These are phyloP conservation scores for Dianthus caryophyllus DNA, from an alignment of 148 eudicot species.

Conservation along the genomic window DNA sequence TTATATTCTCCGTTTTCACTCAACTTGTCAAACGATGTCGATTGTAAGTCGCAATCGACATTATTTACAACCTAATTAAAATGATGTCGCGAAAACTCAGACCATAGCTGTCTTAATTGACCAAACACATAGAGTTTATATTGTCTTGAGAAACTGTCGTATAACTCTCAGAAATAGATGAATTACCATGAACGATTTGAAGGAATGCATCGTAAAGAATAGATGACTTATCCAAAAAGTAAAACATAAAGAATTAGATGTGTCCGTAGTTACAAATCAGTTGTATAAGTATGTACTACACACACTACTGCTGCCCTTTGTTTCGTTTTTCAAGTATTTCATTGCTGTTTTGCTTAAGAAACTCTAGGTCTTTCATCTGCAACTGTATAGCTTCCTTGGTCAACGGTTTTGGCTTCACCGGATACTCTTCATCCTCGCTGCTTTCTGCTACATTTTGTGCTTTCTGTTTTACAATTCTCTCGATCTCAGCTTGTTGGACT, in stretches of 20 bases:
- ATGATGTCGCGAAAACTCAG: not conserved
- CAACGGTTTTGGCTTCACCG: conserved; percentile 58
- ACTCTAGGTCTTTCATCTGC: conserved; percentile 91
- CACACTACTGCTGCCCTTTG: not conserved
- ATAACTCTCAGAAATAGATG: not conserved
- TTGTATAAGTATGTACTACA: too few relatives aligned
- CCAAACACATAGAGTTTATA: not conserved
- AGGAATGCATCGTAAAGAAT: too few relatives aligned
- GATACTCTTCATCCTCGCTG: conserved; percentile 34
- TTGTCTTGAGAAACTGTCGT: not conserved
- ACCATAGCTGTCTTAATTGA: too few relatives aligned
- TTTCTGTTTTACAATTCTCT: conserved; percentile 54
- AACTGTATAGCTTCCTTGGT: conserved; percentile 81
- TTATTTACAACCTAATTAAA: not conserved
- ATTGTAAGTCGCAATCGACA: too few relatives aligned
- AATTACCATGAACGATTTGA: too few relatives aligned
- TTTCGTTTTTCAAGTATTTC: conserved; percentile 24
- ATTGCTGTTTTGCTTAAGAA: conserved; percentile 58
- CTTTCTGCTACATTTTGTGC: conserved; percentile 49
- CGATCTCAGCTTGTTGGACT: conserved; percentile 39
- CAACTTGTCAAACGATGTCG: not conserved
- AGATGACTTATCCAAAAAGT: too few relatives aligned
- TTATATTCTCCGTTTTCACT: not conserved
- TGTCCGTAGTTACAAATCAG: too few relatives aligned
- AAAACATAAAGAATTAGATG: too few relatives aligned